Evolutionary conservation across 2,329 filamentous ascomycete species (phyloP).

Genomic region (Botrytis byssoidea): DNA sequence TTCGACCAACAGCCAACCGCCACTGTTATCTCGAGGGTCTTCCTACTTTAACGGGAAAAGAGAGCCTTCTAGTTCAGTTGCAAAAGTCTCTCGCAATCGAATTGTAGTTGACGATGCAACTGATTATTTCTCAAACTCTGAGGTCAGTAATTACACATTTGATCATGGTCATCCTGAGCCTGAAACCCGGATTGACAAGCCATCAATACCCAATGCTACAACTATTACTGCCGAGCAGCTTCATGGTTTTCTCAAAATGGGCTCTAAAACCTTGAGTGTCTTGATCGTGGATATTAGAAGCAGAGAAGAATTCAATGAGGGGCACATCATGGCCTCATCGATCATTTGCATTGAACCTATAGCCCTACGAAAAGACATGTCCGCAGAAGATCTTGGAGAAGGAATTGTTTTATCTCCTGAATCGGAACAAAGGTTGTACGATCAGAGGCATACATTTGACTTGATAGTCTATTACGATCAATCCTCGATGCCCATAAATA

Average conservation of each 20-base stretch:
- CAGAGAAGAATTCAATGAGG: conserved; percentile 78
- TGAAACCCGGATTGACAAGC: neutral
- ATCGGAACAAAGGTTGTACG: conserved; percentile 75
- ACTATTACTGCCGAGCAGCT: conserved; percentile 59
- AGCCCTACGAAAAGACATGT: conserved; percentile 65
- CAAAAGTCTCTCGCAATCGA: conserved; percentile 31
- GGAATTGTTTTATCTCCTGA: conserved; percentile 68
- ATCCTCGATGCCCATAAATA: conserved; percentile 44
- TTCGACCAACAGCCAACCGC: conserved; percentile 30
- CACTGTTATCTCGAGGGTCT: conserved; percentile 32
- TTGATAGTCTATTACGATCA: conserved; percentile 91
- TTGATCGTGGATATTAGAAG: conserved; percentile 83
- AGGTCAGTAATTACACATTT: conserved; percentile 21
- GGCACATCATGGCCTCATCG: conserved; percentile 80
- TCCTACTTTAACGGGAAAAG: conserved; percentile 31
- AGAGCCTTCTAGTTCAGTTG: conserved; percentile 32
- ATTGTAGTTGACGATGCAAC: conserved; percentile 25
- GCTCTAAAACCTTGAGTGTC: conserved; percentile 56
- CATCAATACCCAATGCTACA: conserved; percentile 28
- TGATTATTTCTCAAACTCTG: conserved; percentile 32
- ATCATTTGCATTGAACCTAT: conserved; percentile 91
- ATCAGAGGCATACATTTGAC: conserved; percentile 72
- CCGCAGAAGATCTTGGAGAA: conserved; percentile 61
- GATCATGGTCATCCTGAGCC: conserved; percentile 15
- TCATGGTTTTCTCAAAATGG: conserved; percentile 63